Evolutionary conservation across 768 basidiomycete genomes (phyloP).

Genomic region (Tylopilus vinaceipallidus): DNA sequence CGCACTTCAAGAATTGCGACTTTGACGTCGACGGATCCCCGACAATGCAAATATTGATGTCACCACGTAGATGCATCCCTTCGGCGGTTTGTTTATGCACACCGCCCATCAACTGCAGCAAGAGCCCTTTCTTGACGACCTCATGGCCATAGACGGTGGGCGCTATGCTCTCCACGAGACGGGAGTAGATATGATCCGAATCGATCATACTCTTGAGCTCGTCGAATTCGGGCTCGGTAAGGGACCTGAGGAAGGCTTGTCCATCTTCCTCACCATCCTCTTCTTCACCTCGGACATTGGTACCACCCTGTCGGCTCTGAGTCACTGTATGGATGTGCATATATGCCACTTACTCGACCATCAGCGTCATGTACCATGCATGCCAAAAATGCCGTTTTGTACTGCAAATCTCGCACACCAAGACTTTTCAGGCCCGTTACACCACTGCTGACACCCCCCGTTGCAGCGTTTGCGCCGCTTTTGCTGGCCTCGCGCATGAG

Average conservation of each 20-base stretch:
- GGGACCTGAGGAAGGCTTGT: slow-evolving; percentile 81
- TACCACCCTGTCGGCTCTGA: slow-evolving; percentile 56
- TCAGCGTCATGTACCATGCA: slow-evolving; percentile 97
- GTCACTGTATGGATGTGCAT: background rate
- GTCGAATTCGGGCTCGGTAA: slow-evolving; percentile 93
- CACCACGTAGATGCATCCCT: slow-evolving; percentile 97
- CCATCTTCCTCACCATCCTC: slow-evolving; percentile 75
- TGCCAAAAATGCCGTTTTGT: slow-evolving; percentile 97
- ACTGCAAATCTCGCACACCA: slow-evolving; percentile 93
- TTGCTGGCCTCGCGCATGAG: slow-evolving; percentile 83
- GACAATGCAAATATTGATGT: slow-evolving; percentile 97
- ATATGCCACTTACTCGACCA: slow-evolving; percentile 61
- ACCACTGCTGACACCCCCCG: slow-evolving; percentile 70
- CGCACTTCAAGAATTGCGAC: slow-evolving; percentile 96
- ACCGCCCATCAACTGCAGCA: slow-evolving; percentile 96
- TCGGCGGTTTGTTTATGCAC: slow-evolving; percentile 96
- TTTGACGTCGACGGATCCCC: slow-evolving; percentile 98
- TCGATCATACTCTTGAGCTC: slow-evolving; percentile 94
- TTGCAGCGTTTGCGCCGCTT: slow-evolving; percentile 55
- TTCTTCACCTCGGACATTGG: slow-evolving; percentile 88
- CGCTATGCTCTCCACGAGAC: slow-evolving; percentile 91
- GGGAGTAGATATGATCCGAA: slow-evolving; percentile 90
- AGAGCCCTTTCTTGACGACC: slow-evolving; percentile 95
- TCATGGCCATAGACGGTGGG: slow-evolving; percentile 99
- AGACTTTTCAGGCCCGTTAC: slow-evolving; percentile 93